Base-by-base conservation (phyloP, 1,284 basidiomycete genomes). In the Trichosporon asahii region DNA sequence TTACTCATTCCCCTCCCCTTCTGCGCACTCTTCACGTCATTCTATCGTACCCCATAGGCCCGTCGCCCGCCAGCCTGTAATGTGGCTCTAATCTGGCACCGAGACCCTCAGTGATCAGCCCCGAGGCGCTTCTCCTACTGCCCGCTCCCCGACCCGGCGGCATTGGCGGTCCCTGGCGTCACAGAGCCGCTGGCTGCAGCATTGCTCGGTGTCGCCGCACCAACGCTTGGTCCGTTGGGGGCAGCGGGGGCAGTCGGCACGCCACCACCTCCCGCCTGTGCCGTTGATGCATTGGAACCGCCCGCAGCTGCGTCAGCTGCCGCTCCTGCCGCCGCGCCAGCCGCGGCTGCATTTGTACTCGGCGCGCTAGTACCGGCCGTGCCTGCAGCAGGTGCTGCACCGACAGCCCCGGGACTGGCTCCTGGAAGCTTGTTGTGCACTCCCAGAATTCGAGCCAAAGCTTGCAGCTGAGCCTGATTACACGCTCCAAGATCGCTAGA, bases 371-470 rank as follows among this genome's bases (percentile, higher is more conserved):
- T 11, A 7, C 29, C 18, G 9, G 57, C 27, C 57, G 57, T 33
- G 14, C 29, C 57, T 61, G 57, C 27, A 21, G 64, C 29, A 31
- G 7, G 15, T n/a, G 55, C 55, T 1, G 49, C 49, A 23, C 49
- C 21, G 21, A 21, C 49, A 14, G 49, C 49, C 3, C 21, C 49
- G 21, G 63, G 33, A 64, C 21, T 60, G 7, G 70, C 68, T 7
- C 57, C 64, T 15, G 74, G 66, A 57, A 72, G 27, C 53, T 71
- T 73, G n/a, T 66, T 66, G 35, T 69, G 72, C 40, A 80, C 76
- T 49, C 78, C 78, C 31, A 80, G 65, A n/a, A 80, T 21, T 25
- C 76, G 77, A 18, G 78, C 78, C 14, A 80, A 70, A 11, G 73
- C 70, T 46, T 76, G 68, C 46, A 80, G 66, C 64, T 80, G 78